These are phyloP conservation scores for Angomonas ambiguus DNA, from an alignment of 208 protist genomes.

Conservation along the genomic window DNA sequence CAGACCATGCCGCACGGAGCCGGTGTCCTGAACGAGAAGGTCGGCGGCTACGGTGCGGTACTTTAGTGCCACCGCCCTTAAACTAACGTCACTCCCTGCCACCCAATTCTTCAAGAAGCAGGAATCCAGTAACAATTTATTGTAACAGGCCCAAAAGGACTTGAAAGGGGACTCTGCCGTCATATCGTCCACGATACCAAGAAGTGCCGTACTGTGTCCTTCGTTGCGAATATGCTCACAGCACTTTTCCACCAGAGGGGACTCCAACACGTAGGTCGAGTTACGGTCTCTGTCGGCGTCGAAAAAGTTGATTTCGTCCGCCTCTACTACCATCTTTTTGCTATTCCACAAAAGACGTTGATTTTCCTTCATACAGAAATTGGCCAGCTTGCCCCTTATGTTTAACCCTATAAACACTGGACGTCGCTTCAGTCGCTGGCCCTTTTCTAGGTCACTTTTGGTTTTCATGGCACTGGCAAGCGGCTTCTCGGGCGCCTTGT, in stretches of 20 bases:
- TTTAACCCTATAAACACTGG: too few relatives aligned
- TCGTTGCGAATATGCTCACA: not conserved
- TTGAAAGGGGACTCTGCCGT: conserved; percentile 4
- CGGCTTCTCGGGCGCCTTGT: conserved; percentile 1
- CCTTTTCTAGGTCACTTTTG: too few relatives aligned
- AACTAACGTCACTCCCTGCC: conserved; percentile 22
- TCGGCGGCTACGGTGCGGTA: conserved; percentile 19
- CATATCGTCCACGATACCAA: conserved; percentile 20
- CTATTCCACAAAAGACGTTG: too few relatives aligned
- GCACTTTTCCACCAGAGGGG: not conserved
- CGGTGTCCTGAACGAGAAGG: conserved; percentile 14
- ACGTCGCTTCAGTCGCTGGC: too few relatives aligned
- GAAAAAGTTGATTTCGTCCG: not conserved
- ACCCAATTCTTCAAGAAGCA: conserved; percentile 22
- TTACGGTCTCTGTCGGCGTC: not conserved
- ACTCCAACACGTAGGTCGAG: not conserved
- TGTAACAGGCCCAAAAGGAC: conserved; percentile 26
- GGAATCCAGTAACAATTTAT: conserved; percentile 9
- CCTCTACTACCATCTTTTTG: not conserved
- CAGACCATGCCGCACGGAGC: not conserved
- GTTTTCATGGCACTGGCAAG: not conserved
- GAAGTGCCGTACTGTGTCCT: conserved; percentile 19
- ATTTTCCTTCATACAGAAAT: too few relatives aligned
- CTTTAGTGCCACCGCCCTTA: conserved; percentile 28
- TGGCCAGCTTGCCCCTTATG: too few relatives aligned